Evolutionary conservation across 2,329 filamentous ascomycete species (phyloP).

Genomic region (Penicillium expansum): DNA sequence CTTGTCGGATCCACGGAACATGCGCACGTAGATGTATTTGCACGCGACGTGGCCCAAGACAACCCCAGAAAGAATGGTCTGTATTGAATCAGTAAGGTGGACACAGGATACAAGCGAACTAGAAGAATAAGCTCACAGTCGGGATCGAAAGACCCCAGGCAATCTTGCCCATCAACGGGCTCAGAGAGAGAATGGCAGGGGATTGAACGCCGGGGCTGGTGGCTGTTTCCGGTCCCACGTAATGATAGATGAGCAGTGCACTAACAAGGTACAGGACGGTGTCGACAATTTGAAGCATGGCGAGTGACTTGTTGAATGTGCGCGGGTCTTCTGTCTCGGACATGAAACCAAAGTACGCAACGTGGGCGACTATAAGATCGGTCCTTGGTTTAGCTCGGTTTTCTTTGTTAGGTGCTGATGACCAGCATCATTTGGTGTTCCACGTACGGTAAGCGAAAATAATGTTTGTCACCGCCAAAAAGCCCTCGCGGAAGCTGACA

Average conservation of each 20-base stretch:
- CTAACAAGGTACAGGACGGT: slow-evolving; percentile 64
- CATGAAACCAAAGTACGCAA: slow-evolving; percentile 66
- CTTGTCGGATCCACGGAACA: slow-evolving; percentile 59
- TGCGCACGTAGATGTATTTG: slow-evolving; percentile 63
- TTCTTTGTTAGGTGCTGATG: background rate
- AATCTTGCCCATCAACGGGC: slow-evolving; percentile 56
- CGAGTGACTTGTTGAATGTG: slow-evolving; percentile 62
- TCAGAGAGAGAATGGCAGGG: slow-evolving; percentile 64
- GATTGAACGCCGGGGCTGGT: slow-evolving; percentile 49
- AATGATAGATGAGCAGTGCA: slow-evolving; percentile 66
- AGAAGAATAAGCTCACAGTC: slow-evolving; percentile 42
- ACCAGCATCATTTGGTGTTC: background rate
- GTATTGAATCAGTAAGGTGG: background rate
- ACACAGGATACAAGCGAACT: background rate
- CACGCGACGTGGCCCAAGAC: slow-evolving; percentile 65
- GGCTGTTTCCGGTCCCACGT: slow-evolving; percentile 51
- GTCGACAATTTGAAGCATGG: slow-evolving; percentile 59
- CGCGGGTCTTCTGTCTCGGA: slow-evolving; percentile 61
- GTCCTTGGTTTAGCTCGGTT: background rate
- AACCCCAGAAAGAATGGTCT: slow-evolving; percentile 66
- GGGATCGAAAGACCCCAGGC: slow-evolving; percentile 67
- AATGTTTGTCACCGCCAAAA: slow-evolving; percentile 64
- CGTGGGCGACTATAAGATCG: slow-evolving; percentile 49
- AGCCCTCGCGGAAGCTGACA: slow-evolving; percentile 53
- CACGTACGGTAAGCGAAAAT: slow-evolving; percentile 62